These are phyloP conservation scores for Lentinula boryana DNA, from an alignment of 768 basidiomycete genomes.

Conservation along the genomic window DNA sequence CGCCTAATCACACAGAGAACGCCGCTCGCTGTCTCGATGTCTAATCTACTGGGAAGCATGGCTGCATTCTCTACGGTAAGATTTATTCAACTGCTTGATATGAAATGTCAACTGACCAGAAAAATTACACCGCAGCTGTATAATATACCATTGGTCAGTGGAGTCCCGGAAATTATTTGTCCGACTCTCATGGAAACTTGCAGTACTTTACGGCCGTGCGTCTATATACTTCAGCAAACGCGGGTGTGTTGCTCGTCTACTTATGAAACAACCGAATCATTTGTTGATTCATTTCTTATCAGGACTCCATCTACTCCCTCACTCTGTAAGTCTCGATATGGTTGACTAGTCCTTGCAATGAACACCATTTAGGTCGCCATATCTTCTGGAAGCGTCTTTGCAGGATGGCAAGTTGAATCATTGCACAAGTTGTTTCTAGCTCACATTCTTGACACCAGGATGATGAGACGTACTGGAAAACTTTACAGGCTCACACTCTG, in stretches of 20 bases:
- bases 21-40: conserved; percentile 73
- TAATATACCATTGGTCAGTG: conserved; percentile 72
- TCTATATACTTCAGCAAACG: conserved; percentile 56
- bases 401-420: conserved; percentile 60
- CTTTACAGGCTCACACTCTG: conserved; percentile 59
- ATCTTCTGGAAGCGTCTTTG: conserved; percentile 78
- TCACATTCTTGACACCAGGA: conserved; percentile 35
- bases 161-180: conserved; percentile 7
- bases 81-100: conserved; percentile 6
- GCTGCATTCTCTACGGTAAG: conserved; percentile 74
- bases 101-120: conserved; percentile 10
- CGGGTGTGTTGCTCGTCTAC: conserved; percentile 47
- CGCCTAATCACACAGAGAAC: conserved; percentile 71
- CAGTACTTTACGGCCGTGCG: conserved; percentile 84
- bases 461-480: conserved; percentile 83
- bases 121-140: conserved; percentile 49
- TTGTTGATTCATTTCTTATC: conserved; percentile 8
- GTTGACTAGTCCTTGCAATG: conserved; percentile 13
- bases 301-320: conserved; percentile 87
- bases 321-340: conserved; percentile 53
- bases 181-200: conserved; percentile 10
- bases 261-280: background rate
- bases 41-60: conserved; percentile 74
- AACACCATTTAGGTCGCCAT: conserved; percentile 56
- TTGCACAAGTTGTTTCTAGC: background rate